Evolutionary conservation across 441 rosid genomes (phyloP).

Genomic region (Lepidium campestre): DNA sequence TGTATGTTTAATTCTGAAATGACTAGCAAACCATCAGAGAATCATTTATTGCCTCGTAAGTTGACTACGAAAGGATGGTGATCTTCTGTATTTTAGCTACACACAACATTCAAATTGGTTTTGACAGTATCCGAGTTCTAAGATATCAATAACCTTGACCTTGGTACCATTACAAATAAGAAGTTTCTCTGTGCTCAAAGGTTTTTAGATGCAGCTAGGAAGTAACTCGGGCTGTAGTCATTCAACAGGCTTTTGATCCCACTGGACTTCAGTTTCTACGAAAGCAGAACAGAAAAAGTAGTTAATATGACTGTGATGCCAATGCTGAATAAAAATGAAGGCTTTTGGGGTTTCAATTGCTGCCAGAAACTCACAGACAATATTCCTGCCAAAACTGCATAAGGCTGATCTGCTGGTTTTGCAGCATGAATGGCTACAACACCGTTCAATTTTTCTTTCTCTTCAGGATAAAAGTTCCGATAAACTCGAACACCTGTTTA

Average conservation of each 20-base stretch:
- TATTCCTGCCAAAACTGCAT: slow-evolving; percentile 43
- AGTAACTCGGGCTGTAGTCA: slow-evolving; percentile 3
- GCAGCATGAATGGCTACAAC: slow-evolving; percentile 55
- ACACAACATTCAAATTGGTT: neutral
- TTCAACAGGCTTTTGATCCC: slow-evolving; percentile 19
- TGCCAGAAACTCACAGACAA: slow-evolving; percentile 49
- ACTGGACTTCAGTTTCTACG: slow-evolving; percentile 18
- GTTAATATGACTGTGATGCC: neutral
- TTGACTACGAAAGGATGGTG: neutral
- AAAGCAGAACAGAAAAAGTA: neutral
- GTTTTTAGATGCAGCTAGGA: neutral
- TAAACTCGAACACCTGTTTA: slow-evolving; percentile 56
- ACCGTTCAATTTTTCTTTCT: slow-evolving; percentile 61
- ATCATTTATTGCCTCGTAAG: neutral
- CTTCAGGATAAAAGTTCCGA: slow-evolving; percentile 65
- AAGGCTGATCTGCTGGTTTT: slow-evolving; percentile 54
- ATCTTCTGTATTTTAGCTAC: neutral
- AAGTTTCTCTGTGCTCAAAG: neutral
- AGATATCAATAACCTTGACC: neutral
- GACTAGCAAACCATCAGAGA: neutral
- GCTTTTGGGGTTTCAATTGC: neutral
- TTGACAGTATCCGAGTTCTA: neutral
- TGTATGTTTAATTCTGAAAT: neutral
- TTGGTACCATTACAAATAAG: neutral
- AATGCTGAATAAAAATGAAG: neutral